Percentiles rank a stretch among this genome's conserved stretches.
phyloP scores from a whole-genome alignment of 306 rosid species.

The Rubus idaeus region DNA sequence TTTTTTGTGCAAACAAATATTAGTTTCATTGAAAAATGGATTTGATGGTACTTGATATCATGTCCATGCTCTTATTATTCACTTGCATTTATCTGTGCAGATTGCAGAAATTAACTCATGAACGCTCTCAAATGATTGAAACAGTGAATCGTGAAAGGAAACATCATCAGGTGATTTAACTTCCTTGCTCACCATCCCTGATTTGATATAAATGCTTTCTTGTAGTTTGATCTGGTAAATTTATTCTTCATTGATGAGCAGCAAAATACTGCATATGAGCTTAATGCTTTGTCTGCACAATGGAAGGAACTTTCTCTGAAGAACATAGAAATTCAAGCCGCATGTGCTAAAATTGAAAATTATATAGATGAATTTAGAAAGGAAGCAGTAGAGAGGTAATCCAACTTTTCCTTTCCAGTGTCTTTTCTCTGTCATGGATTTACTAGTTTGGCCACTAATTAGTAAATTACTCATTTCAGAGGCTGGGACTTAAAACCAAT shows the following conservation, averaged over 20 bases:
- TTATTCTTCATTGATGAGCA: slow-evolving; percentile 32
- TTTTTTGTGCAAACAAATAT: background rate
- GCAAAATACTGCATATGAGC: slow-evolving; percentile 94
- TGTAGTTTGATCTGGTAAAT: slow-evolving; percentile 19
- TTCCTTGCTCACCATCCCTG: slow-evolving; percentile 15
- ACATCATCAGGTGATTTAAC: slow-evolving; percentile 77
- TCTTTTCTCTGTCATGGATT: slow-evolving; percentile 19
- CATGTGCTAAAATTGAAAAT: slow-evolving; percentile 61
- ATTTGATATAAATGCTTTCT: slow-evolving; percentile 14
- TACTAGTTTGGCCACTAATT: slow-evolving; percentile 21
- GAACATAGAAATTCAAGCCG: slow-evolving; percentile 75
- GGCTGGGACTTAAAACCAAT: slow-evolving; percentile 65
- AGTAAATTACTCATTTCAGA: slow-evolving; percentile 31
- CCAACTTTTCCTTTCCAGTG: background rate
- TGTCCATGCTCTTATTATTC: slow-evolving; percentile 22
- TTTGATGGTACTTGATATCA: slow-evolving; percentile 16
- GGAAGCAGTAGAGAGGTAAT: slow-evolving; percentile 74
- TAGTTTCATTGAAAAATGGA: background rate
- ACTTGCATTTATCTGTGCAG: slow-evolving; percentile 45
- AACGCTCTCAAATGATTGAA: slow-evolving; percentile 73
- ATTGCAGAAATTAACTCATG: slow-evolving; percentile 84
- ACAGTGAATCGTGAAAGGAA: slow-evolving; percentile 90
- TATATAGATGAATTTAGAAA: slow-evolving; percentile 52
- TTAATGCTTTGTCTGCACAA: slow-evolving; percentile 80
- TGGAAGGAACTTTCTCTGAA: slow-evolving; percentile 90